These are phyloP conservation scores for Rusavskia elegans DNA, from an alignment of 495 filamentous ascomycete species.

Conservation along the genomic window DNA sequence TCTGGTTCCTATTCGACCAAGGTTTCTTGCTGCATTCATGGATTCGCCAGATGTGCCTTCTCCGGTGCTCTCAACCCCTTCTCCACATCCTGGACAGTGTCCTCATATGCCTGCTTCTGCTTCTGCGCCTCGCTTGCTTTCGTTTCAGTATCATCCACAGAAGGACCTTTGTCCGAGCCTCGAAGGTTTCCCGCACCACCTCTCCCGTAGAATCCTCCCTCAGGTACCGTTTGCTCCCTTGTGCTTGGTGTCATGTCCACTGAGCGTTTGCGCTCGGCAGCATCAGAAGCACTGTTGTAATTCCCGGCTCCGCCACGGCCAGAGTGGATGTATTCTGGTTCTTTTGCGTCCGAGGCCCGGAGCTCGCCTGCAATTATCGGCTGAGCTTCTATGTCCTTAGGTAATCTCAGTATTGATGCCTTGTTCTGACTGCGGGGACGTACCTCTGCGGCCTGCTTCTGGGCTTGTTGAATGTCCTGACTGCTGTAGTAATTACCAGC, in stretches of 20 bases:
- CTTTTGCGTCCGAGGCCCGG: not conserved
- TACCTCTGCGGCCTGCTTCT: slow-evolving; percentile 3
- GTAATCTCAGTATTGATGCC: not conserved
- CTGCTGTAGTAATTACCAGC: slow-evolving; percentile 15
- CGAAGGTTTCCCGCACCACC: slow-evolving; percentile 12
- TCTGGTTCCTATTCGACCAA: no score
- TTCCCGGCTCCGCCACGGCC: slow-evolving; percentile 15
- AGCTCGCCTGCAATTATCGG: not conserved
- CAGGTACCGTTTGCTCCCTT: slow-evolving; percentile 5
- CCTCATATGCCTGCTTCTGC: slow-evolving; percentile 4
- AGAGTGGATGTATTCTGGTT: slow-evolving; percentile 3
- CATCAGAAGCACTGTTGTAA: not conserved
- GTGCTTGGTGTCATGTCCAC: slow-evolving; percentile 2
- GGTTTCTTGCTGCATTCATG: not conserved
- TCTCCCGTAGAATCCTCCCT: slow-evolving; percentile 8
- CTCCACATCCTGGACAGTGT: slow-evolving; percentile 8
- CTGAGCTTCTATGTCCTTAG: slow-evolving; percentile 12
- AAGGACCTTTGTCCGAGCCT: not conserved
- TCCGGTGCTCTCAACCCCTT: slow-evolving; percentile 8
- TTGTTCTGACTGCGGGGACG: not conserved
- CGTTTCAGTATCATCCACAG: not conserved
- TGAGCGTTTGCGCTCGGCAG: slow-evolving; percentile 1
- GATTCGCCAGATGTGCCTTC: slow-evolving; percentile 9
- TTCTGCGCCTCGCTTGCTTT: slow-evolving; percentile 1
- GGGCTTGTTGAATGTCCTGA: slow-evolving; percentile 6